Evolutionary conservation across 768 basidiomycete species (phyloP), one percentile per base, ranked within the genome.

Genomic region (Boletus rex-veris): DNA sequence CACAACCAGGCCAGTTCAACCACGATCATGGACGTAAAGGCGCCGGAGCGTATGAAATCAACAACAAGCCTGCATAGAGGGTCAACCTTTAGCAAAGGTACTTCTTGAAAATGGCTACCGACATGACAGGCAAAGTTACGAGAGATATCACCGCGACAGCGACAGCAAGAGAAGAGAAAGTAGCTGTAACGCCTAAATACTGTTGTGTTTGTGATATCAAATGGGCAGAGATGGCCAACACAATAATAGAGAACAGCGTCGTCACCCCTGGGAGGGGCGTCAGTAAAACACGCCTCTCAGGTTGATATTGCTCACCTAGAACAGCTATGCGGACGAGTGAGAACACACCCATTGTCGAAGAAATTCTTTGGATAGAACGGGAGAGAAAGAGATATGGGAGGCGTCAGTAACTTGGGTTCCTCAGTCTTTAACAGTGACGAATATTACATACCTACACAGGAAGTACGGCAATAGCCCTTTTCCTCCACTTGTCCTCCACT

Each of bases 1-100:
- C 74, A 60, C 49, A 75, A 55, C 72, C 71, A 75, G 14, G 16
- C 42, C 15, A 77, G 30, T 55, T 78, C 77, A 8, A 73, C 62
- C 21, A 65, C 53, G 15, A 76, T 63, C 66, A 68, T 71, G 28
- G 77, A 78, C 6, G 73, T 69, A 42, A 74, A 59, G 1, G 73
- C 70, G n/a, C 71, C 75, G 18, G 60, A 64, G 14, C 74, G 70
- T 24, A 70, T 0, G 30, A 64, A 36, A 52, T 77, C 75, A 21
- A 75, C 38, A 18, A 73, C 18, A 31, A 73, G 36, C 66, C 77
- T 77, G 45, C 10, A n/a, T 9, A 1, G 31, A 26, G 7, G 36
- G 31, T 57, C 30, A 63, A 38, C 12, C n/a, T 24, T 41, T 43
- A 16, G 43, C n/a, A 48, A 38, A 18, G 24, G 15, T 16, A 28